Conservation (phyloP, 73 alveolate genomes). For the Paramecium pentaurelia region DNA sequence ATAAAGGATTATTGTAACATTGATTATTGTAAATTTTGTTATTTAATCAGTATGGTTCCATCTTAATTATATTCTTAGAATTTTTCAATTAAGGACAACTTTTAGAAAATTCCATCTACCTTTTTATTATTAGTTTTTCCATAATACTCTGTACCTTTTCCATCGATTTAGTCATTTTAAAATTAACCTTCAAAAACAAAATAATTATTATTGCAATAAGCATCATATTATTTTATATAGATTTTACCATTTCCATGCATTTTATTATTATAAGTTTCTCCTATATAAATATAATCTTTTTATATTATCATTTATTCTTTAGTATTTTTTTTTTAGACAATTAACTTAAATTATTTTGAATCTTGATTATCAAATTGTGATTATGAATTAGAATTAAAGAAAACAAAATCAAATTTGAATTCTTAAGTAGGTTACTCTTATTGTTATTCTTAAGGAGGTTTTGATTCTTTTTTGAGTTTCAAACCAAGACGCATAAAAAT, state of each 20-base stretch:
- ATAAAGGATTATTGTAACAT: background rate
- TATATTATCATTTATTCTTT: background rate
- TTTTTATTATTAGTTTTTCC: background rate
- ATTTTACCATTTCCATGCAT: constrained; percentile 42
- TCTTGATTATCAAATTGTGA: background rate
- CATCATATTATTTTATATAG: constrained; percentile 18
- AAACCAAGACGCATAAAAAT: background rate
- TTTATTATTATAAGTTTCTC: background rate
- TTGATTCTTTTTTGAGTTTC: background rate
- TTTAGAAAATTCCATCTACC: background rate
- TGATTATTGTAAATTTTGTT: background rate
- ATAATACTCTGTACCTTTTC: background rate
- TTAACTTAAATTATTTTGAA: background rate
- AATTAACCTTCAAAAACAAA: constrained; percentile 19
- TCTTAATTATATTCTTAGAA: background rate
- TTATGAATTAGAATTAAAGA: background rate
- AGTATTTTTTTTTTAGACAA: background rate
- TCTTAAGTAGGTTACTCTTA: background rate
- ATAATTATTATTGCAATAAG: background rate
- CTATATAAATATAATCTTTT: background rate
- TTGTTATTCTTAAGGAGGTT: background rate
- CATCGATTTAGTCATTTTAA: background rate
- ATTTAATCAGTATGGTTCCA: background rate
- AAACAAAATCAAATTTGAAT: background rate
- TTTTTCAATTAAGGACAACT: background rate